Evolutionary conservation across 2,329 filamentous ascomycete species (phyloP), one percentile per base, ranked within the genome.

Genomic region (Penicillium occitanis): DNA sequence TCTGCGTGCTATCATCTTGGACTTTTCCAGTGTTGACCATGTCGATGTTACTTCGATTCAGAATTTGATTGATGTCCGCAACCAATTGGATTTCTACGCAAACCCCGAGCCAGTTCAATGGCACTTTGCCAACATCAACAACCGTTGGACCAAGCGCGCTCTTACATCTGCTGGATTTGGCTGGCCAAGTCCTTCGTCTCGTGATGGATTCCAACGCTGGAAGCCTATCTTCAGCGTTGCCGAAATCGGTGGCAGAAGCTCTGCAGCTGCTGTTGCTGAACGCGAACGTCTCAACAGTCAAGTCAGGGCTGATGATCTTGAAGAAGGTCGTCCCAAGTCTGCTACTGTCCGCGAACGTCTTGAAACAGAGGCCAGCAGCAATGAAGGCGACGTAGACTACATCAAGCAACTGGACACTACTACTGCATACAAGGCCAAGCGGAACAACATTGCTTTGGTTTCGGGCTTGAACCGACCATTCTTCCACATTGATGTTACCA

Each of bases 221-320:
- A 93, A 92, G 76, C 91, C 93, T n/a, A 93, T 98, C 70, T 98
- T 97, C 83, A 93, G 88, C 74, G 92, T 98, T 25, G 92, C 94
- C 1, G 92, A 97, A 74, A 88, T 96, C 69, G 88, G 92, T 68
- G 90, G 92, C 22, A 81, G 83, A 4, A 80, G 88, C 63, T 91
- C 89, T 4, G 91, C 91, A 0, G 90, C 90, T 0, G 87, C 87
- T 0, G 82, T 83, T 7, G 91, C 91, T 0, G 90, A 93, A 71
- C 30, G 84, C 85, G 63, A 90, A 90, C 73, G 84, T 87, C 70
- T 71, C 3, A 57, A 37, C n/a, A 63, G 66, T 17, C 65, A 70
- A 17, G 63, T 69, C 19, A 70, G 69, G 42, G 22, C 5, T 17
- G 67, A 70, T 5, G 76, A 80, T 40, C 14, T 74, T 7, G 75